Percentiles rank a stretch among this genome's conserved stretches.
Conservation (phyloP, 2,329 filamentous ascomycete genomes). For the Penicillium sp. region DNA sequence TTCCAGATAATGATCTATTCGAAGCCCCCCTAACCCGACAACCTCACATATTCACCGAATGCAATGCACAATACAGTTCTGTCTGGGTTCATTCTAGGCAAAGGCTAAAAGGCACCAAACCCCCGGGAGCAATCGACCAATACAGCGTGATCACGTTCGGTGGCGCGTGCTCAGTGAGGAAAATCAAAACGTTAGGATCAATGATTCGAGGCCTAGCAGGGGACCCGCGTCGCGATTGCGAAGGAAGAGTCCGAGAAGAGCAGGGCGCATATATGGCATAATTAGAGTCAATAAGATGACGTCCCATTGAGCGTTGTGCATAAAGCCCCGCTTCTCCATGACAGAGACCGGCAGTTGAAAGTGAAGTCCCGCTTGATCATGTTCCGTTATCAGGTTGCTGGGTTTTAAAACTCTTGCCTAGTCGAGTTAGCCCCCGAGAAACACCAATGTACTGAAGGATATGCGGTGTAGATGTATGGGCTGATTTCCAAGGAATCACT, state of each 20-base stretch:
- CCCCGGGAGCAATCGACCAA: neutral
- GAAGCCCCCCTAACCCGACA: neutral
- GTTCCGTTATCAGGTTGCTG: neutral
- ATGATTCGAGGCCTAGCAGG: neutral
- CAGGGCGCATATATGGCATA: neutral
- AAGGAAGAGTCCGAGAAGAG: neutral
- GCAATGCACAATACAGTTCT: neutral
- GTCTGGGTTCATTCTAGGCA: neutral
- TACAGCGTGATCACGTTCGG: constrained; percentile 3
- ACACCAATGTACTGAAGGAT: neutral
- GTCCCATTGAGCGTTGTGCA: neutral
- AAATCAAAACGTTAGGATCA: neutral
- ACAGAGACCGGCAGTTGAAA: neutral
- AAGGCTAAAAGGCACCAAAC: constrained; percentile 1
- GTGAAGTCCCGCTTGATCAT: constrained; percentile 2
- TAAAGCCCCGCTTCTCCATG: neutral
- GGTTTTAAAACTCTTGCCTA: constrained; percentile 5
- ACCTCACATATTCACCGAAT: neutral
- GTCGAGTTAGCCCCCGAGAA: neutral
- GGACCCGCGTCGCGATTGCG: neutral
- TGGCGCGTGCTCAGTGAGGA: constrained; percentile 6
- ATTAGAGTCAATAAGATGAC: neutral
- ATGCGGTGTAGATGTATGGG: neutral
- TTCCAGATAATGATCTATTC: too few species aligned
- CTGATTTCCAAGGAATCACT: neutral